Evolutionary conservation across 257 asterid genomes (phyloP).

Genomic region (Solanum pinnatisectum): DNA sequence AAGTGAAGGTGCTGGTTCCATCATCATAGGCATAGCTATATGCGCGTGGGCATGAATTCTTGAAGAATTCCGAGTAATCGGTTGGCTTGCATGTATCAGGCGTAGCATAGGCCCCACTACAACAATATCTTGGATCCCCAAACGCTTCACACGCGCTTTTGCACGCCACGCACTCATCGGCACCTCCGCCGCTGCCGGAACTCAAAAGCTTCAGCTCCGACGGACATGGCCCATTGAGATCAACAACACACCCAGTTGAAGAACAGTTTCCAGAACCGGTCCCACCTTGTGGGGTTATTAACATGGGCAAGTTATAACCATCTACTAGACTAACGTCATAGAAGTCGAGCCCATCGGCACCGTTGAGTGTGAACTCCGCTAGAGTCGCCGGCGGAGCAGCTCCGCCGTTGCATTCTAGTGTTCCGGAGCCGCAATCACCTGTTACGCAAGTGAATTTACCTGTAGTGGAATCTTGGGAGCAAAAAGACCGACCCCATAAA

Average conservation of each 20-base stretch:
- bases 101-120: constrained; percentile 24
- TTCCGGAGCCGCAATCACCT: constrained; percentile 64
- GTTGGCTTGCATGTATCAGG: constrained; percentile 32
- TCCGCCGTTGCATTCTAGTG: constrained; percentile 42
- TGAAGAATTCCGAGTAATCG: constrained; percentile 18
- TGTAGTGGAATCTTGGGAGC: constrained; percentile 34
- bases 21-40: constrained; percentile 46
- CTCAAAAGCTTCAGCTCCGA: constrained; percentile 35
- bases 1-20: constrained; percentile 36
- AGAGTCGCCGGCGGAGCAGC: constrained; percentile 57
- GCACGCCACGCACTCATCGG: constrained; percentile 35
- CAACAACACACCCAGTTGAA: constrained; percentile 56
- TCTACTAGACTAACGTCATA: constrained; percentile 80
- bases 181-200: background rate
- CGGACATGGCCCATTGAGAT: constrained; percentile 53
- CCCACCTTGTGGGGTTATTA: constrained; percentile 55
- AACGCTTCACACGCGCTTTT: constrained; percentile 49
- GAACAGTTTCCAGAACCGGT: constrained; percentile 38
- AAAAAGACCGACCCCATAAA: constrained; percentile 56
- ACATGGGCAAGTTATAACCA: constrained; percentile 72
- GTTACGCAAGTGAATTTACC: constrained; percentile 53
- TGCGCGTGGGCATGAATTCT: constrained; percentile 39
- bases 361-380: constrained; percentile 76
- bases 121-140: constrained; percentile 20
- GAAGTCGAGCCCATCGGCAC: constrained; percentile 57